These are phyloP conservation scores for Monosporascus sp. DNA, from an alignment of 2,329 filamentous ascomycete species.

Conservation along the genomic window DNA sequence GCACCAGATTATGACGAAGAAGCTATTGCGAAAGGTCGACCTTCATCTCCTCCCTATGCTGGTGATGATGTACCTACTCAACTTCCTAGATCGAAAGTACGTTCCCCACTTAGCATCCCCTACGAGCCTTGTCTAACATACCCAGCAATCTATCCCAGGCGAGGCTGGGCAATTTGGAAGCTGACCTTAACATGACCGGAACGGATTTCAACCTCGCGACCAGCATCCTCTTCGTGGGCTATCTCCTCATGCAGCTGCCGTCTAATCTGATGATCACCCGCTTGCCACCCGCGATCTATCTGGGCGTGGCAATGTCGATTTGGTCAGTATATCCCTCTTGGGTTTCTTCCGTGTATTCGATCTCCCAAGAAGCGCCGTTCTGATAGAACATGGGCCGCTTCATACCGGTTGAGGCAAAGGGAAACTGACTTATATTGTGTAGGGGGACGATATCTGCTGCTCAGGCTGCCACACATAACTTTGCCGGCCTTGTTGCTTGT, in stretches of 20 bases:
- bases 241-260: conserved; percentile 57
- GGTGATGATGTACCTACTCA: conserved; percentile 51
- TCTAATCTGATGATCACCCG: conserved; percentile 55
- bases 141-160: conserved; percentile 48
- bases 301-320: conserved; percentile 41
- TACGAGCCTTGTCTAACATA: not conserved
- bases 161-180: conserved; percentile 47
- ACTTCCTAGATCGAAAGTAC: conserved; percentile 46
- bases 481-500: conserved; percentile 37
- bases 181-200: conserved; percentile 48
- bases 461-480: conserved; percentile 42
- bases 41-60: conserved; percentile 46
- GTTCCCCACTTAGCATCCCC: not conserved
- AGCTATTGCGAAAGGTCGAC: conserved; percentile 47
- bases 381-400: too few relatives aligned
- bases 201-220: conserved; percentile 54
- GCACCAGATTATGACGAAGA: conserved; percentile 24
- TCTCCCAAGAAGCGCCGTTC: too few relatives aligned
- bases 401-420: too few relatives aligned
- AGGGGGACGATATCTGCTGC: conserved; percentile 31
- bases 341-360: not conserved
- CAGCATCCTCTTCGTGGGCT: conserved; percentile 53
- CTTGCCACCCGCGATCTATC: conserved; percentile 48
- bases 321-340: conserved; percentile 6
- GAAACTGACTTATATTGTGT: not conserved